Evolutionary conservation across 2,329 filamentous ascomycete genomes (phyloP), one percentile per base, ranked within the genome.

Genomic region (Clonostachys solani): DNA sequence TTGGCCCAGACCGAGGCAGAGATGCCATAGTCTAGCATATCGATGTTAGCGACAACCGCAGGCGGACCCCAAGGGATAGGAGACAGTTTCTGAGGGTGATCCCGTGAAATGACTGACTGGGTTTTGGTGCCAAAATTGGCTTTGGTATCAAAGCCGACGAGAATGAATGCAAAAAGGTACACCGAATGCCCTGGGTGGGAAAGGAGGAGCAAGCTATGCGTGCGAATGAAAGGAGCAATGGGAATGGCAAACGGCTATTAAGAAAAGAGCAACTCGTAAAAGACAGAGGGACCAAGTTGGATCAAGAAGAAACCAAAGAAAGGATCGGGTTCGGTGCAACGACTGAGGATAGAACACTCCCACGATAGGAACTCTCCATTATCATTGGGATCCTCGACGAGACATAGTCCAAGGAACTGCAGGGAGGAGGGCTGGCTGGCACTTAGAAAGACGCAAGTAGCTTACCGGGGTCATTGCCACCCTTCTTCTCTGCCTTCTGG

Each of bases 141-240:
- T n/a, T 40, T n/a, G 8, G 37, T 18, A 40, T 40, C 37, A n/a
- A 33, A 43, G 33, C 19, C 19, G 13, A 33, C 5, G 16, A 43
- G 42, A 13, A 15, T 12, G 15, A 34, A 15, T 43, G 16, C 29
- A 33, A 33, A 16, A 34, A 23, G 16, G 13, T 29, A 29, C 23
- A 29, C 42, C n/a, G 33, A n/a, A 33, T 33, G 12, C 33, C 18
- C 5, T 19, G 43, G 15, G 49, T 44, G 50, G 56, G 57, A 57
- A 60, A 61, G 57, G 54, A 57, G 55, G 55, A 60, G 45, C 55
- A 55, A 49, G 46, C 17, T 12, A 45, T 17, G 33, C 19, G 17
- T 36, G 17, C 16, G 33, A 35, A 19, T 36, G 33, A 16, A 18
- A 12, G 15, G n/a, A 16, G 19, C 15, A n/a, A 12, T 15, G 43